phyloP scores from a whole-genome alignment of 2,329 filamentous ascomycete species.

The Penicillium sp. region DNA sequence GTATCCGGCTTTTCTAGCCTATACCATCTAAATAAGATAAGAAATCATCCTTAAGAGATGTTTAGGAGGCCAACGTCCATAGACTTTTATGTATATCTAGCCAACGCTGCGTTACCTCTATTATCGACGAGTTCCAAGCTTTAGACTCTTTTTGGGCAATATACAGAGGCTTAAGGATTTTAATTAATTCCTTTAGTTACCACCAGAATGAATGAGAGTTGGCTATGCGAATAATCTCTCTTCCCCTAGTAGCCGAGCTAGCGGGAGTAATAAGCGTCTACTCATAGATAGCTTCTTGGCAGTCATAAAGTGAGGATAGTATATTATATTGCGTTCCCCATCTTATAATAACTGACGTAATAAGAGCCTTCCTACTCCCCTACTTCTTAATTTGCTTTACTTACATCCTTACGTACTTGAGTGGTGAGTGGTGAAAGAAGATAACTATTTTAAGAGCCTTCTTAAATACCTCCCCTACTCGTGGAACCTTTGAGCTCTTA shows the following conservation, averaged over 20 bases:
- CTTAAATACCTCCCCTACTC: no score
- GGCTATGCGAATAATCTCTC: not conserved
- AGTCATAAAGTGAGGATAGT: not conserved
- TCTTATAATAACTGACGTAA: not conserved
- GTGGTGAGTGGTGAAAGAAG: slow-evolving; percentile 1
- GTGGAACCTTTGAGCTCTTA: no score
- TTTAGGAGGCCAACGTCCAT: not conserved
- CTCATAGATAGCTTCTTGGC: not conserved
- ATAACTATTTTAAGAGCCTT: not conserved
- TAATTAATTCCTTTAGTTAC: not conserved
- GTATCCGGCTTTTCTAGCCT: not conserved
- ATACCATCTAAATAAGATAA: not conserved
- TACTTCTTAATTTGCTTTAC: not conserved
- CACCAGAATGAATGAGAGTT: not conserved
- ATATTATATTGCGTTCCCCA: not conserved
- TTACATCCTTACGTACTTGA: slow-evolving; percentile 1
- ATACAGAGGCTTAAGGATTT: not conserved
- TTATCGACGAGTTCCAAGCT: not conserved
- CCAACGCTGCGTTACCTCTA: not conserved
- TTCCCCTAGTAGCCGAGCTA: not conserved
- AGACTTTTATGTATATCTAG: not conserved
- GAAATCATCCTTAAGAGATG: not conserved
- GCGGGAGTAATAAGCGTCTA: not conserved
- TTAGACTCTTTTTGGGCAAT: not conserved
- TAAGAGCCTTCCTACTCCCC: not conserved